These are phyloP conservation scores for Pseudevernia furfuracea DNA, from an alignment of 495 filamentous ascomycete species.

Conservation along the genomic window DNA sequence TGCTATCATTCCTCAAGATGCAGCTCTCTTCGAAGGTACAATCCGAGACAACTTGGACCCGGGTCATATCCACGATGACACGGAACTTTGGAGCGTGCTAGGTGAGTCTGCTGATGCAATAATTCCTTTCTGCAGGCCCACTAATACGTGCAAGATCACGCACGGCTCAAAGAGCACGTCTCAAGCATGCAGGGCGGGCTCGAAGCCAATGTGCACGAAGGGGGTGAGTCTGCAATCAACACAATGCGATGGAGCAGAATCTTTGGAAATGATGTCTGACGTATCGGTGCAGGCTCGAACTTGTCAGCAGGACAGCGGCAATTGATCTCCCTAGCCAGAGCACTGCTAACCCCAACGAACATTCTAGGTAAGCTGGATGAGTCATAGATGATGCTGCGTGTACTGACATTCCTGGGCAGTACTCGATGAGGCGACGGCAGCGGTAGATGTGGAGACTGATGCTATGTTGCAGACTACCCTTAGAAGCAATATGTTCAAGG, in stretches of 20 bases:
- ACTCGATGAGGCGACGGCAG: slow-evolving; percentile 93
- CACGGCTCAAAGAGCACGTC: slow-evolving; percentile 86
- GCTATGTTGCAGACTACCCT: slow-evolving; percentile 61
- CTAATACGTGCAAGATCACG: slow-evolving; percentile 61
- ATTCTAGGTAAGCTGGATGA: slow-evolving; percentile 50
- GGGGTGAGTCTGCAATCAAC: slow-evolving; percentile 53
- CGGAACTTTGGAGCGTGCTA: slow-evolving; percentile 93
- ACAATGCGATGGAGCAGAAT: neutral
- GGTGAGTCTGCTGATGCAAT: slow-evolving; percentile 46
- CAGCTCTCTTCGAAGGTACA: slow-evolving; percentile 93
- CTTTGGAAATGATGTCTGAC: neutral
- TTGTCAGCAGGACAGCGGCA: slow-evolving; percentile 66
- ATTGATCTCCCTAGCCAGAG: slow-evolving; percentile 84
- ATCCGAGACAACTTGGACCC: slow-evolving; percentile 96
- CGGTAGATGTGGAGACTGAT: slow-evolving; percentile 92
- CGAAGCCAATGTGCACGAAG: slow-evolving; percentile 88
- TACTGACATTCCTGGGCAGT: slow-evolving; percentile 37
- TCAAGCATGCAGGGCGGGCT: slow-evolving; percentile 80
- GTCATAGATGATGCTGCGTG: neutral
- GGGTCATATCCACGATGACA: slow-evolving; percentile 90
- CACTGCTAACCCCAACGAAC: slow-evolving; percentile 89
- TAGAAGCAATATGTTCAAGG: slow-evolving; percentile 58
- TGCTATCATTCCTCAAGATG: slow-evolving; percentile 97
- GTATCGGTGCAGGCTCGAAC: slow-evolving; percentile 45
- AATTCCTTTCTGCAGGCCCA: neutral